Base-by-base conservation (phyloP, 139 green algal genomes). In the Eudorina sp. region DNA sequence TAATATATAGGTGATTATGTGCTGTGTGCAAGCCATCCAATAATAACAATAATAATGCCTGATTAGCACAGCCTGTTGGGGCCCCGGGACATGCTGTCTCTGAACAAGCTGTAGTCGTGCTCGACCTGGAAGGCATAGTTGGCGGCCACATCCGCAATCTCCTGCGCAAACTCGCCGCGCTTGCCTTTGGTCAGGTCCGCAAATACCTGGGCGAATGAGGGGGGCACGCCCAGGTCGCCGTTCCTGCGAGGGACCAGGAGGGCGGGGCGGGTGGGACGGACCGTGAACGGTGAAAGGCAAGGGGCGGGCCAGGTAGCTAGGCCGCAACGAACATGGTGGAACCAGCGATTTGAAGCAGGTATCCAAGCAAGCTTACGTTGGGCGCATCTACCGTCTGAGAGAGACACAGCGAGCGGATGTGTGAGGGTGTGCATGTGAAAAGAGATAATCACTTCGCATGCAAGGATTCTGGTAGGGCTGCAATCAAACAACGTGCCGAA, bases 41-140 rank as follows among this genome's bases (percentile, higher is more conserved):
- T 11, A 66, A 23, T 69, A 69, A 6, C 23, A 69, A 14, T 8
- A n/a, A n/a, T 69, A n/a, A 21, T 74, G 29, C 9, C 4, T 74
- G 7, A 27, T 74, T 16, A 74, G 34, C 46, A 79, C 5, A 77
- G 38, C 36, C 40, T 38, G 40, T n/a, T 38, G 19, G 18, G 53
- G 7, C 69, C 38, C 69, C 53, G 38, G 4, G 31, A 46, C n/a
- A 69, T 69, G 69, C 69, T 77, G 40, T 77, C n/a, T 4, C 4
- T 21, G 72, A 80, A 80, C 6, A 80, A 43, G 43, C 18, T 8
- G 72, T 62, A 80, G 27, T 80, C 72, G 72, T 58, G 41, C 23
- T 58, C 41, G 7, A 80, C 72, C 72, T 80, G 72, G 5, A 31
- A 62, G 27, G 43, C 72, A 29, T 80, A 80, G 43, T 43, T 16